Base-by-base conservation (phyloP, 2,329 filamentous ascomycete genomes). In the Alternaria sp. region DNA sequence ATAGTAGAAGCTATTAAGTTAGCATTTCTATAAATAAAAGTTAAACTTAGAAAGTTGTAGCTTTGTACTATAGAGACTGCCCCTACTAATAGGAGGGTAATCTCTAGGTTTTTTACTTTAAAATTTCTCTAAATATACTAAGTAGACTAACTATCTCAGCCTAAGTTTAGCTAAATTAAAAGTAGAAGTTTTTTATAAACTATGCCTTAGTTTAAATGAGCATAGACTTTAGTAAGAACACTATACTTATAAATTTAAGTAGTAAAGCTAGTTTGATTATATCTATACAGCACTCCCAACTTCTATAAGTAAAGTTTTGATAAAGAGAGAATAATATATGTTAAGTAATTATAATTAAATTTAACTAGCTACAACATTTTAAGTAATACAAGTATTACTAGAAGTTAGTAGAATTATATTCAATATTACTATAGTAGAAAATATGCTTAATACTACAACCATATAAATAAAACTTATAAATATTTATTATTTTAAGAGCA, bases 131-230 rank as follows among this genome's bases (percentile, higher is more conserved):
- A 13, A 79, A 81, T 51, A 65, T 81, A 36, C 74, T 72, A 5
- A 77, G 77, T 4, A 55, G 68, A 14, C 50, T 56, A 33, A 76
- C 73, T 13, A 58, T 82, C 28, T 81, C 82, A 61, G 76, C 76
- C 5, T 81, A 77, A 80, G 78, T 77, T 5, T 82, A 78, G 80
- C 67, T 80, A 56, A 82, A 82, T 52, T 75, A 79, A 14, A 78
- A 82, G 68, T 69, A 79, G 52, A 78, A 82, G 58, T 76, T 78
- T 61, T 78, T 77, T 56, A 79, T 80, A 77, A 78, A 78, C 55
- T 82, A 79, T 55, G 78, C 80, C 7, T 68, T 72, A 9, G 77
- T 82, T 31, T 72, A 74, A 4, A 81, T 82, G 55, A 65, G 68
- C 9, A 29, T 11, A 10, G 23, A 45, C 39, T 24, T 10, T 50